Percentiles rank a stretch among this genome's conserved stretches.
Evolutionary conservation across 2,329 filamentous ascomycete species (phyloP).

Genomic region (Monosporascus sp.): DNA sequence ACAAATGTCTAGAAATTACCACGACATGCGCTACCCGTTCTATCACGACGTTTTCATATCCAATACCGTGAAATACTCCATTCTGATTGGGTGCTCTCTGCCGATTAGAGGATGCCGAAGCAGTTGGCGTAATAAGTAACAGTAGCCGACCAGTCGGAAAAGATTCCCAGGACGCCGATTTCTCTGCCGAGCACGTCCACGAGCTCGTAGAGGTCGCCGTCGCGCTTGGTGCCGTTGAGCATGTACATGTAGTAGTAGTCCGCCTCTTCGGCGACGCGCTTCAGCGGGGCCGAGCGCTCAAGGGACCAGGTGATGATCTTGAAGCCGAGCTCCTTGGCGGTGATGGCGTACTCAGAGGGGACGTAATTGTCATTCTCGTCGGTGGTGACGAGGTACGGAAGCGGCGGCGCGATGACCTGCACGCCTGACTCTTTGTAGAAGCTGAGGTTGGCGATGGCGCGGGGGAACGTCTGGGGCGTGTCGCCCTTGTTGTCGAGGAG

Average conservation of each 20-base stretch:
- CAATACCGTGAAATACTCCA: no score
- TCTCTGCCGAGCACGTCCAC: conserved; percentile 58
- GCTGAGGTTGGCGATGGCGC: conserved; percentile 52
- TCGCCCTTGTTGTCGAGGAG: conserved; percentile 61
- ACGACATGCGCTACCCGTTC: no score
- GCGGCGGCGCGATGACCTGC: conserved; percentile 56
- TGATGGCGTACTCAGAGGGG: conserved; percentile 57
- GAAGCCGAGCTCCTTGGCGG: conserved; percentile 55
- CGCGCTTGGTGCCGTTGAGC: conserved; percentile 49
- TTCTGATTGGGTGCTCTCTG: no score
- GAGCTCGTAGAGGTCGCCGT: conserved; percentile 63
- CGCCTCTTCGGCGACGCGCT: conserved; percentile 40
- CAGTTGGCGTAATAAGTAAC: conserved; percentile 70
- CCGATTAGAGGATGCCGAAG: conserved; percentile 35
- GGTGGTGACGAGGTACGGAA: conserved; percentile 55
- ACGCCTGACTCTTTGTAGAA: conserved; percentile 53
- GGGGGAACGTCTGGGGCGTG: conserved; percentile 41
- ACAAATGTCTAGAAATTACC: no score
- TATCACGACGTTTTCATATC: no score
- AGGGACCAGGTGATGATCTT: conserved; percentile 65
- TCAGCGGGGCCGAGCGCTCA: conserved; percentile 59
- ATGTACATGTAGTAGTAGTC: conserved; percentile 54
- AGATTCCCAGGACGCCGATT: conserved; percentile 57
- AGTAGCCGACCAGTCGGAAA: conserved; percentile 65
- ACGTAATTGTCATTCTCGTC: conserved; percentile 49